phyloP scores from a whole-genome alignment of 768 basidiomycete species.

The Sporobolomyces phaffii region DNA sequence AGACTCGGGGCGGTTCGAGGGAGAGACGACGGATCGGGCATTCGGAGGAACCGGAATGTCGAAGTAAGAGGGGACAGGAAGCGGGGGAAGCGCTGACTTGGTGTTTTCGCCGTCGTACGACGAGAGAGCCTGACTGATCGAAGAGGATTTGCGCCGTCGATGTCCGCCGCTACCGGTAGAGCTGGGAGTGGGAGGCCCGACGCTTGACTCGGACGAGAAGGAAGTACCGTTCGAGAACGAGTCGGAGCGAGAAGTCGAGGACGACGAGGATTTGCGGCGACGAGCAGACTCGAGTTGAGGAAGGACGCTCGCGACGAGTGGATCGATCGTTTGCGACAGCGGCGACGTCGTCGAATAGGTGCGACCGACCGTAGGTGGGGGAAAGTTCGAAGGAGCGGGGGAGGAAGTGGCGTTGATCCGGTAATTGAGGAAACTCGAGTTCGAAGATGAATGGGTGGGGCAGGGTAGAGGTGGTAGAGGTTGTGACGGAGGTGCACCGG shows the following conservation, averaged over 20 bases:
- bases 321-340: slow-evolving; percentile 7
- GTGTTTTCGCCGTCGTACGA: not conserved
- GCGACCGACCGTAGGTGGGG: not conserved
- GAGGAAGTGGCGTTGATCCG: slow-evolving; percentile 14
- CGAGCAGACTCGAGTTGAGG: not conserved
- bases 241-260: slow-evolving; percentile 12
- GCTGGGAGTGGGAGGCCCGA: not conserved
- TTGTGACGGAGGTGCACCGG: not conserved
- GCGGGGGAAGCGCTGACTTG: not conserved
- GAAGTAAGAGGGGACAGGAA: not conserved
- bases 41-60: slow-evolving; percentile 4
- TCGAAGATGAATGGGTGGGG: not conserved
- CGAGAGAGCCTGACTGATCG: not conserved
- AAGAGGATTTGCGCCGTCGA: slow-evolving; percentile 4
- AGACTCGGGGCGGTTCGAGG: not conserved
- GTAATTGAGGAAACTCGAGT: slow-evolving; percentile 23
- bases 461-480: not conserved
- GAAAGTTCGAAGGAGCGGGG: not conserved
- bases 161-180: not conserved
- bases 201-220: slow-evolving; percentile 6
- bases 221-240: slow-evolving; percentile 12
- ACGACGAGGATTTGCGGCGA: not conserved
- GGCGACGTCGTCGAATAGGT: not conserved
- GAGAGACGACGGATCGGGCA: not conserved
- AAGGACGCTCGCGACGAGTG: not conserved